phyloP scores from a whole-genome alignment of 371 early-diverging fungal species.

The Aphelidium insulamus region DNA sequence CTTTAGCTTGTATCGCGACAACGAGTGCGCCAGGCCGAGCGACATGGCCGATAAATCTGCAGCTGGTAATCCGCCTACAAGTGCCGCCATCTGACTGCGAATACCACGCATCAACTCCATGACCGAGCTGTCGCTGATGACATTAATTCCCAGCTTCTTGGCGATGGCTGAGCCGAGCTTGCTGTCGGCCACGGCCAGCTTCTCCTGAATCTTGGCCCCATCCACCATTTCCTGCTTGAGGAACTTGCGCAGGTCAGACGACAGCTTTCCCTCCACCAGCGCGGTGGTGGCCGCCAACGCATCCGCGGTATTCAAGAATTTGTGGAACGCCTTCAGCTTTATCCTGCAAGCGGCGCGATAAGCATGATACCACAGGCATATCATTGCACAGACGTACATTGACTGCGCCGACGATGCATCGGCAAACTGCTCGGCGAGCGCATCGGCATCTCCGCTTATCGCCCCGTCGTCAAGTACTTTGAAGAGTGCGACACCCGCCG shows the following conservation, averaged over 20 bases:
- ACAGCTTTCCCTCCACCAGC: constrained; percentile 78
- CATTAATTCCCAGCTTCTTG: constrained; percentile 77
- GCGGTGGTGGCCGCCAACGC: constrained; percentile 86
- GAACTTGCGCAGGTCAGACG: constrained; percentile 78
- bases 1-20: constrained; percentile 76
- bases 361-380: no score
- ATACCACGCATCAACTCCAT: constrained; percentile 85
- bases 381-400: no score
- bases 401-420: no score
- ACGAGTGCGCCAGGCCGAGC: constrained; percentile 32
- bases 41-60: constrained; percentile 65
- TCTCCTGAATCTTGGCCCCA: constrained; percentile 70
- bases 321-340: constrained; percentile 81
- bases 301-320: constrained; percentile 91
- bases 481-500: constrained; percentile 74
- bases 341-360: constrained; percentile 21
- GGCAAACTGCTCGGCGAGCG: no score
- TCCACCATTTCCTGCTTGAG: constrained; percentile 53
- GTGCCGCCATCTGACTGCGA: constrained; percentile 46
- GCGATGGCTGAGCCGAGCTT: constrained; percentile 85
- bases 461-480: constrained; percentile 56
- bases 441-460: no score
- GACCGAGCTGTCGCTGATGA: constrained; percentile 60
- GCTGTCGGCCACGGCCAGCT: constrained; percentile 69
- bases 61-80: constrained; percentile 36